Evolutionary conservation across 164 flowering plant species (phyloP), one percentile per base, ranked within the genome.

Genomic region (Umbilicus rupestris): DNA sequence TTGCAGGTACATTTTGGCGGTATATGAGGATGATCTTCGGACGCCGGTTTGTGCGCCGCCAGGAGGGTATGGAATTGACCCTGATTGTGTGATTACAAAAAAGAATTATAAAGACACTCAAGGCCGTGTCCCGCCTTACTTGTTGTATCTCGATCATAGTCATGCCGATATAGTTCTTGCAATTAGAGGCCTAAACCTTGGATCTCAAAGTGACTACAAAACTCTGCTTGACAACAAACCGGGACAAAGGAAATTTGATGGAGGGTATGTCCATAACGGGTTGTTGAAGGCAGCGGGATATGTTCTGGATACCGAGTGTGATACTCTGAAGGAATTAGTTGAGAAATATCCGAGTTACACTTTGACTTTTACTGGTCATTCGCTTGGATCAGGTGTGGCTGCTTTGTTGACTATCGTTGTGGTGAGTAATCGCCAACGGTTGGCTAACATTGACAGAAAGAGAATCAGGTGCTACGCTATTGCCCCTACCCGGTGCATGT

Each of bases 181-280:
- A 9, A 57, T 94, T 33, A 81, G 92, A 65, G 99, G 99, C 9
- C 82, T 94, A 28, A 89, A 83, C 78, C 60, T 94, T 84, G 92
- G 81, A 35, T 87, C 71, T 70, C 90, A 91, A 71, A 88, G 89
- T 68, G 99, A 94, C 74, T 84, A 87, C 72, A 85, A 90, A 1
- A 80, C 87, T 58, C 73, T 94, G 22, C 75, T 91, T 69, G 99
- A 94, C 77, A 85, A 94, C 70, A 91, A 82, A 71, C 77, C 89
- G 16, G 99, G 97, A 42, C 78, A 89, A 73, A 81, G 76, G 72
- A 82, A 83, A 69, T 83, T 86, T 74, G 97, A 89, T 79, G 95
- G 95, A 24, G 99, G 99, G 22, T 94, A 89, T 77, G 99, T 91
- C 35, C 99, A 94, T 62, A 94, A 94, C 72, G 99, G 99, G 60